Base-by-base conservation (phyloP, 2,329 filamentous ascomycete genomes). In the Aspergillus pseudotamarii region DNA sequence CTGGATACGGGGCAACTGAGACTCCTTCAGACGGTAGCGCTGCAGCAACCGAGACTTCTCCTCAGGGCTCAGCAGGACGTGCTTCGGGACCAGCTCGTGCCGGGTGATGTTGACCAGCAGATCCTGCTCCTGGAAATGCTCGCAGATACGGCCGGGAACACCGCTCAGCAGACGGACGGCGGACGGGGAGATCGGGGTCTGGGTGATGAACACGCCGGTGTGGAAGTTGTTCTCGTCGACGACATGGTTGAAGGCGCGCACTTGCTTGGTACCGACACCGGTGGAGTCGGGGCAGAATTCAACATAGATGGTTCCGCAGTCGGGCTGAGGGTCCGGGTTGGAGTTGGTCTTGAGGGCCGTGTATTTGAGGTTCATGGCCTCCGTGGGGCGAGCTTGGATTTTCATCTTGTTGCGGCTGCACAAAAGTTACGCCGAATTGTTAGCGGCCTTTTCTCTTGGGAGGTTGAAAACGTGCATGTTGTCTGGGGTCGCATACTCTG, bases 71-170 rank as follows among this genome's bases (percentile, higher is more conserved):
- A 99, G 87, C 64, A 98, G 82, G 43, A 98, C 89, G 76, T 99
- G 95, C 77, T 91, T 93, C 51, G 95, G 95, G 34, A 99, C 95
- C 61, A 99, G 86, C 81, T 98, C 94, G 82, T 99, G 95, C 78
- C 94, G 92, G 64, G 94, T 98, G 79, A 99, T 98, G 82, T 99
- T 99, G 80, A 99, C 94, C 64, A 98, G 85, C 72, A 99, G 81
- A 80, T 99, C 95, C 78, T 95, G 91, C 84, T 98, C 95, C 72
- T 94, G 88, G 83, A 99, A 99, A 76, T 93, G 92, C 83, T 99
- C 95, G 74, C 97, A 92, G 74, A 91, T 88, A 60, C 91, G 91
- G 66, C 89, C 88, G 71, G 91, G 88, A 62, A 94, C 88, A 64
- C 90, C 89, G 68, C 89, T 89, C 71, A 96, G 90, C 69, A 94